Conservation (phyloP, 805 yeast genomes). For the Pichia manshurica region DNA sequence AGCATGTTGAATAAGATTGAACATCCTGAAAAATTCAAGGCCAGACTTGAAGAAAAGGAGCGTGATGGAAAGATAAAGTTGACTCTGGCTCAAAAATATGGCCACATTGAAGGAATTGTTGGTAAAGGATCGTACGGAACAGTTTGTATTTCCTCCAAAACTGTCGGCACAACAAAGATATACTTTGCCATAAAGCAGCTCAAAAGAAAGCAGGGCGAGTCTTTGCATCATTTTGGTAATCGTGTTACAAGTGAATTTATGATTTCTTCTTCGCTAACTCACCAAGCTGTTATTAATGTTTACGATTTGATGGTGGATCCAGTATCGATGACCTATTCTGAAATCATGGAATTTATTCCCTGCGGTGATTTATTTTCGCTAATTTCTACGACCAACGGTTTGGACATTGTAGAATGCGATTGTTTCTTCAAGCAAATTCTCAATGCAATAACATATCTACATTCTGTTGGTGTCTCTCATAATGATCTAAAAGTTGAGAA, state of each 20-base stretch:
- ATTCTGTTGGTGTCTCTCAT: slow-evolving; percentile 88
- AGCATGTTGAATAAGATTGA: slow-evolving; percentile 43
- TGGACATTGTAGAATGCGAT: slow-evolving; percentile 69
- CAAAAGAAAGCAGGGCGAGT: slow-evolving; percentile 55
- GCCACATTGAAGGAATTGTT: slow-evolving; percentile 44
- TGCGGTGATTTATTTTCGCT: slow-evolving; percentile 74
- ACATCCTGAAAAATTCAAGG: slow-evolving; percentile 32
- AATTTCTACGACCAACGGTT: slow-evolving; percentile 44
- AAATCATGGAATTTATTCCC: slow-evolving; percentile 94
- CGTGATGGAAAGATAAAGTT: slow-evolving; percentile 26
- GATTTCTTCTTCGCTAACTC: slow-evolving; percentile 71
- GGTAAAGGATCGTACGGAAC: slow-evolving; percentile 47
- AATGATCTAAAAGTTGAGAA: slow-evolving; percentile 91
- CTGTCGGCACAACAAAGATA: slow-evolving; percentile 34
- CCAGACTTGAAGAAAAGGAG: slow-evolving; percentile 19
- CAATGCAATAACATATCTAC: slow-evolving; percentile 80
- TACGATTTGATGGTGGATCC: slow-evolving; percentile 75
- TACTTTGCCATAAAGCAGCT: slow-evolving; percentile 76
- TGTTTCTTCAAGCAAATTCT: slow-evolving; percentile 85
- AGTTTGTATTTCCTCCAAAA: slow-evolving; percentile 38
- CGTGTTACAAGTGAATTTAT: slow-evolving; percentile 88
- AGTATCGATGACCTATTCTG: slow-evolving; percentile 64
- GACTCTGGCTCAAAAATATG: slow-evolving; percentile 41
- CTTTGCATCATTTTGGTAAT: slow-evolving; percentile 51
- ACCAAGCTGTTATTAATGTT: slow-evolving; percentile 69